A percentile compares a stretch with the other conserved stretches of the same genome.
Evolutionary conservation across 2,329 filamentous ascomycete genomes (phyloP).

Genomic region (Fulvia fulva): DNA sequence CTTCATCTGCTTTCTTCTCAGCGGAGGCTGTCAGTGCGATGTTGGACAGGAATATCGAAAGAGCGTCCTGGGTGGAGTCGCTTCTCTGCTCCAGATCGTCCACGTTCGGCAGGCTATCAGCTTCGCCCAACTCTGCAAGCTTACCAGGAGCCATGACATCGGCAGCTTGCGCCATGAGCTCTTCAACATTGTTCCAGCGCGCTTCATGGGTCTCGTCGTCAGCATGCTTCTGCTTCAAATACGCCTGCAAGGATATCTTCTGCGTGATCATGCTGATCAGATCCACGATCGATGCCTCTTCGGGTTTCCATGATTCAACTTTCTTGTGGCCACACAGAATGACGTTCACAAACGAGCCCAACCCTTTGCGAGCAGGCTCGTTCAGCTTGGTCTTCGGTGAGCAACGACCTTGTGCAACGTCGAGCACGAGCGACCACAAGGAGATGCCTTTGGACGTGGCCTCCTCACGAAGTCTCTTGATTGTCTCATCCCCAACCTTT

Average conservation of each 20-base stretch:
- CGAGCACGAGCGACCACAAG: conserved; percentile 71
- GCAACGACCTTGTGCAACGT: conserved; percentile 50
- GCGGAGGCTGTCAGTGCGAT: conserved; percentile 80
- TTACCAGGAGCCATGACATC: conserved; percentile 55
- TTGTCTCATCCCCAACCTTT: conserved; percentile 73
- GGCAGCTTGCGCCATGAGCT: conserved; percentile 73
- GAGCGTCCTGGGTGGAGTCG: conserved; percentile 54
- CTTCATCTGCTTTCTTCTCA: conserved; percentile 58
- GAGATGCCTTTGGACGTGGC: conserved; percentile 66
- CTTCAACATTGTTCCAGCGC: conserved; percentile 83
- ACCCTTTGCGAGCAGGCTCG: conserved; percentile 53
- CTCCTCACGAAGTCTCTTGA: conserved; percentile 70
- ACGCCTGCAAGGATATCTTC: conserved; percentile 69
- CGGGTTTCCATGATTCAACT: conserved; percentile 42
- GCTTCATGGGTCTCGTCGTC: conserved; percentile 64
- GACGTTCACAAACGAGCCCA: conserved; percentile 57
- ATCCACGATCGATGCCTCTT: conserved; percentile 39
- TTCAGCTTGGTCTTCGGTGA: conserved; percentile 53
- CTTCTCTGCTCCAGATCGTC: conserved; percentile 61
- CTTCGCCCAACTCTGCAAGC: conserved; percentile 32
- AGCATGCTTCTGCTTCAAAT: conserved; percentile 65
- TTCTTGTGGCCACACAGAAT: conserved; percentile 56
- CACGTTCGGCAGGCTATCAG: conserved; percentile 59
- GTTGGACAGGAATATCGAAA: conserved; percentile 83
- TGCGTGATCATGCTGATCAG: conserved; percentile 57